A percentile compares a stretch with the other conserved stretches of the same genome.
Evolutionary conservation across 345 rosid species (phyloP).

Genomic region (Brassica cretica): DNA sequence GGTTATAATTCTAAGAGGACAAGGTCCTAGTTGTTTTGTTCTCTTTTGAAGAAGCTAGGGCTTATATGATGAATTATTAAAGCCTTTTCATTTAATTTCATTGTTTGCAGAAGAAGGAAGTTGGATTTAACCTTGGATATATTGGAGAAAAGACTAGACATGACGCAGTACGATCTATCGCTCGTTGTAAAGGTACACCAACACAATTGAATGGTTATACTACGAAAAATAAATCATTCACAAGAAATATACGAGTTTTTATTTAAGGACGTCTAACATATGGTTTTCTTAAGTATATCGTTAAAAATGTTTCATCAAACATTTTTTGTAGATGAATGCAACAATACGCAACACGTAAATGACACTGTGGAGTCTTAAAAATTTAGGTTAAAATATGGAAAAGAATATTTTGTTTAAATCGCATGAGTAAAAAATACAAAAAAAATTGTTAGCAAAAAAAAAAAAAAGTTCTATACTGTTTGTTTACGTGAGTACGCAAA

Average conservation of each 20-base stretch:
- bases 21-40: not conserved
- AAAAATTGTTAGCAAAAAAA: not conserved
- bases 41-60: not conserved
- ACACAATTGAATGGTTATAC: not conserved
- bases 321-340: not conserved
- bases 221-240: not conserved
- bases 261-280: not conserved
- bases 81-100: not conserved
- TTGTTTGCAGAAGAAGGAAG: conserved; percentile 1
- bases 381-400: not conserved
- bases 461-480: not conserved
- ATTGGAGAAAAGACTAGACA: not conserved
- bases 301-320: not conserved
- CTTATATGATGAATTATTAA: not conserved
- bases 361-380: not conserved
- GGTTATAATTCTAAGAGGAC: not conserved
- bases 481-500: not conserved
- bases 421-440: not conserved
- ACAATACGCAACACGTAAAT: not conserved
- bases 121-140: not conserved
- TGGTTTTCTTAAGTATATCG: not conserved
- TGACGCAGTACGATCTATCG: not conserved
- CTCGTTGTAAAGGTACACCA: not conserved
- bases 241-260: not conserved
- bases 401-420: not conserved